phyloP scores from a whole-genome alignment of 1,284 basidiomycete species.

The Abortiporus biennis region DNA sequence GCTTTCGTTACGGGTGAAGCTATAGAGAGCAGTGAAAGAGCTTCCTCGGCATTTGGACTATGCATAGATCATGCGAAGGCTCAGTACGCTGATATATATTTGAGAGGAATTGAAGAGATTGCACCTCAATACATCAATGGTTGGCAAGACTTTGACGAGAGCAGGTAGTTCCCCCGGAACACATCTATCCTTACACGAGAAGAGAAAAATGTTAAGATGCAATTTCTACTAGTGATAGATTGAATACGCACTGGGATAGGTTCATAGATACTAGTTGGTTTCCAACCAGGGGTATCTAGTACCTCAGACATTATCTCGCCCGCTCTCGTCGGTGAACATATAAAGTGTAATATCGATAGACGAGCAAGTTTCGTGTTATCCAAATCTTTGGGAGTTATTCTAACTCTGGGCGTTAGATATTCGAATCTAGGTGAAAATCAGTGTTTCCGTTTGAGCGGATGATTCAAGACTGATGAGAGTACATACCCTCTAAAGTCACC shows the following conservation, averaged over 20 bases:
- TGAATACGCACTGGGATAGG: conserved; percentile 68
- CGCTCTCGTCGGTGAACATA: conserved; percentile 78
- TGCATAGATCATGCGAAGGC: background rate
- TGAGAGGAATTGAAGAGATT: conserved; percentile 4
- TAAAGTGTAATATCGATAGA: conserved; percentile 74
- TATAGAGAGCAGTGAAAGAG: conserved; percentile 56
- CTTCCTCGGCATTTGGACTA: conserved; percentile 79
- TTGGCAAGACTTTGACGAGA: conserved; percentile 54
- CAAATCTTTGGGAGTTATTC: conserved; percentile 69
- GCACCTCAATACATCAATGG: conserved; percentile 64
- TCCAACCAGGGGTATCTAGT: conserved; percentile 47
- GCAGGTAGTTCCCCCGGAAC: conserved; percentile 72
- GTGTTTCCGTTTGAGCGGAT: background rate
- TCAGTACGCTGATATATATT: background rate
- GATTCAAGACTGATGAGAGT: conserved; percentile 2
- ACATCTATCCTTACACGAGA: conserved; percentile 62
- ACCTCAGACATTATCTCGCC: conserved; percentile 62
- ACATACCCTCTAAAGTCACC: conserved; percentile 68
- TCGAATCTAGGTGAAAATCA: conserved; percentile 50
- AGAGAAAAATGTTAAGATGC: background rate
- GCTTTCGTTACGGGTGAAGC: conserved; percentile 39
- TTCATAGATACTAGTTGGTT: conserved; percentile 71
- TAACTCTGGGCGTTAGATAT: conserved; percentile 73
- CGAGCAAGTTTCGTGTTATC: conserved; percentile 42
- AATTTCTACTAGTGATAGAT: background rate